Percentiles rank a stretch among this genome's conserved stretches.
Evolutionary conservation across 1,284 basidiomycete species (phyloP).

Genomic region (Coniferiporia weirii): DNA sequence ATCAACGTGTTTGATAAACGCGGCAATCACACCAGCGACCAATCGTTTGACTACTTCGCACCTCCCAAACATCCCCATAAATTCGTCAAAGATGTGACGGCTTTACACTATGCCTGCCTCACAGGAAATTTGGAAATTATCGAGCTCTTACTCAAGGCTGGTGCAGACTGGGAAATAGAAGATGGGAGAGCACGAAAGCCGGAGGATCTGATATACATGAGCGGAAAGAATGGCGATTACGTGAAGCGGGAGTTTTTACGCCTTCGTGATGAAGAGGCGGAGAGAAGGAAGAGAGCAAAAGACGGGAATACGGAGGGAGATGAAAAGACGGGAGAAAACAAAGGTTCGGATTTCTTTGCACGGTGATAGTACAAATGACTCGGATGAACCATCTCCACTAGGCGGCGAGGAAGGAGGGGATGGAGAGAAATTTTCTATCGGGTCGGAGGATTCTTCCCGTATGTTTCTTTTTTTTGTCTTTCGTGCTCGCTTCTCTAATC

Average conservation of each 20-base stretch:
- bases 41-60: background rate
- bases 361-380: no score
- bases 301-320: no score
- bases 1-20: background rate
- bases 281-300: conserved; percentile 1
- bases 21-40: background rate
- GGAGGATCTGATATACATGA: conserved; percentile 1
- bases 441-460: no score
- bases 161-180: conserved; percentile 10
- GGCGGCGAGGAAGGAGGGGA: no score
- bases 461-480: background rate
- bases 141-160: conserved; percentile 7
- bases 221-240: background rate
- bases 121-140: conserved; percentile 2
- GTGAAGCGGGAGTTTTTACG: background rate
- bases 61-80: background rate
- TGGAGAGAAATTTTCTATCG: no score
- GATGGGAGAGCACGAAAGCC: conserved; percentile 1
- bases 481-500: no score
- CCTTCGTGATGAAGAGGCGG: conserved; percentile 6
- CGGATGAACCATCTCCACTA: background rate
- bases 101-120: conserved; percentile 12
- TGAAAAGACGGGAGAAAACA: no score
- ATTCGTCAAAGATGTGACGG: conserved; percentile 3
- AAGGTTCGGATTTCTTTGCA: no score